Evolutionary conservation across 345 rosid species (phyloP).

Genomic region (Bruguiera parviflora): DNA sequence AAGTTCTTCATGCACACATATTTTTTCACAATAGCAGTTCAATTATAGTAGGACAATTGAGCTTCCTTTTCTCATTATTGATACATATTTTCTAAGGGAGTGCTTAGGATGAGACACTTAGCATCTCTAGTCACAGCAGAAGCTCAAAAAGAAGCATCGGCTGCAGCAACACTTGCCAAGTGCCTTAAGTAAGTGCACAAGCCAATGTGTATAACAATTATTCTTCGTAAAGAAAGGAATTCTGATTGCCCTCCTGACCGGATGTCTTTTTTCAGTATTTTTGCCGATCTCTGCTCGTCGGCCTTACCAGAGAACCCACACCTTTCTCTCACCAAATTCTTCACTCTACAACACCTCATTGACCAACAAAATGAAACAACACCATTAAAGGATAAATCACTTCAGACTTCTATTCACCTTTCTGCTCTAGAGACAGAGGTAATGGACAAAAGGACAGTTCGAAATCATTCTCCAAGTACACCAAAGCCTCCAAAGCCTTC

Average conservation of each 20-base stretch:
- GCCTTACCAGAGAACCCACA: conserved; percentile 73
- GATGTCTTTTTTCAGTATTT: conserved; percentile 48
- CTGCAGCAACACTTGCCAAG: conserved; percentile 56
- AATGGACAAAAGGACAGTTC: conserved; percentile 33
- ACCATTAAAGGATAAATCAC: conserved; percentile 40
- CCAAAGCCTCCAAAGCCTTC: conserved; percentile 38
- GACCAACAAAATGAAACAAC: conserved; percentile 41
- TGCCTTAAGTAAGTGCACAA: conserved; percentile 52
- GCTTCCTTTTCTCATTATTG: conserved; percentile 8
- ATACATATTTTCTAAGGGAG: conserved; percentile 40
- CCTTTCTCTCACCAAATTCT: conserved; percentile 59
- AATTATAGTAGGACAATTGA: background rate
- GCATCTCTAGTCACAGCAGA: conserved; percentile 70
- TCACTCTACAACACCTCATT: conserved; percentile 59
- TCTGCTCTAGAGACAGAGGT: conserved; percentile 37
- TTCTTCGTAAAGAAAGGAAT: background rate
- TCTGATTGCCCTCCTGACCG: background rate
- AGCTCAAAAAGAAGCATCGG: conserved; percentile 71
- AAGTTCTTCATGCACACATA: too few relatives aligned
- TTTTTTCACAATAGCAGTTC: too few relatives aligned
- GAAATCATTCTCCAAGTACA: conserved; percentile 26
- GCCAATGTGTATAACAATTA: background rate
- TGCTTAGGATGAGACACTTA: conserved; percentile 65
- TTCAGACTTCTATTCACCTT: conserved; percentile 22
- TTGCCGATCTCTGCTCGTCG: conserved; percentile 68